Evolutionary conservation across 2,329 filamentous ascomycete genomes (phyloP).

Genomic region (Pestalotiopsis sp.): DNA sequence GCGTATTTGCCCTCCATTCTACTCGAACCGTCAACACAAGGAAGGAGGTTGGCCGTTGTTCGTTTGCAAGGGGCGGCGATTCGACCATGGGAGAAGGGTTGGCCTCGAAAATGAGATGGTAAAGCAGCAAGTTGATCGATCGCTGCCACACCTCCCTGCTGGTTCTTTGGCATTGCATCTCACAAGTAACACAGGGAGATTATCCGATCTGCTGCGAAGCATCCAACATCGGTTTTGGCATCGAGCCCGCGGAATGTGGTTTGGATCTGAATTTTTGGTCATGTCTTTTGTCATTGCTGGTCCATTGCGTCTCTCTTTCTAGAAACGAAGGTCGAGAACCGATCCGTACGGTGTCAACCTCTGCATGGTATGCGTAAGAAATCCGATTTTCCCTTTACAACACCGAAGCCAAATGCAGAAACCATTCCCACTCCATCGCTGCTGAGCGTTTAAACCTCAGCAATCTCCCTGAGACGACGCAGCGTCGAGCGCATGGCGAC

Average conservation of each 20-base stretch:
- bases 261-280: constrained; percentile 2
- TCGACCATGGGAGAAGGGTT: background rate
- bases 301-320: constrained; percentile 21
- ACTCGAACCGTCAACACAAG: too few relatives aligned
- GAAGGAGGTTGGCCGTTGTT: too few relatives aligned
- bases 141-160: background rate
- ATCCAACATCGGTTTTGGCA: background rate
- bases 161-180: background rate
- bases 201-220: background rate
- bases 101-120: background rate
- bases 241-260: background rate
- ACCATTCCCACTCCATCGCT: constrained; percentile 23
- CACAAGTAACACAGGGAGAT: background rate
- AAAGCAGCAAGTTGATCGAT: background rate
- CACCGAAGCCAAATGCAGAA: constrained; percentile 33
- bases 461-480: constrained; percentile 95
- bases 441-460: constrained; percentile 75
- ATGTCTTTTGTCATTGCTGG: constrained; percentile 25
- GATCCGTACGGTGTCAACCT: constrained; percentile 27
- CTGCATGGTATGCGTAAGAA: constrained; percentile 28
- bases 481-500: constrained; percentile 95
- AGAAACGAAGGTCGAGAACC: constrained; percentile 23
- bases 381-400: constrained; percentile 30
- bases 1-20: too few relatives aligned
- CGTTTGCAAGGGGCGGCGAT: too few relatives aligned